Percentiles rank a stretch among this genome's conserved stretches.
phyloP scores from a whole-genome alignment of 1,284 basidiomycete genomes.

The Bjerkandera adusta region DNA sequence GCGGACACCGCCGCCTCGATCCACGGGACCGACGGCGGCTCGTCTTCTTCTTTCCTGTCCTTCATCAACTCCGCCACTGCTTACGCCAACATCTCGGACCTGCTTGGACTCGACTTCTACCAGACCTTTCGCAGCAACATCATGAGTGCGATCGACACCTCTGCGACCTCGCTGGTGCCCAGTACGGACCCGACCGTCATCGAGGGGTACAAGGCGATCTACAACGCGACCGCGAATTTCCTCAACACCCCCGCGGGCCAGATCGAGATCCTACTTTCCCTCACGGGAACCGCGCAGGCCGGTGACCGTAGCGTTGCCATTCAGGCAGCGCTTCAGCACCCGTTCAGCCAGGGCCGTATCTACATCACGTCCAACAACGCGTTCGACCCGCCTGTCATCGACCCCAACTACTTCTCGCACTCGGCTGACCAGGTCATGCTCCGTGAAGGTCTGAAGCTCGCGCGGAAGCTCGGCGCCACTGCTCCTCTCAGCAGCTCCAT shows the following conservation, averaged over 20 bases:
- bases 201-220: slow-evolving; percentile 64
- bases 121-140: slow-evolving; percentile 35
- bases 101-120: slow-evolving; percentile 38
- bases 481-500: slow-evolving; percentile 37
- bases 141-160: slow-evolving; percentile 31
- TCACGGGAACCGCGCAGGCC: slow-evolving; percentile 42
- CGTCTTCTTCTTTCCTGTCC: slow-evolving; percentile 46
- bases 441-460: slow-evolving; percentile 55
- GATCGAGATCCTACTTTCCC: slow-evolving; percentile 61
- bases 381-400: slow-evolving; percentile 56
- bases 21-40: slow-evolving; percentile 28
- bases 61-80: slow-evolving; percentile 68
- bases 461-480: slow-evolving; percentile 40
- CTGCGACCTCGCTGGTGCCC: slow-evolving; percentile 43
- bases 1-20: slow-evolving; percentile 46
- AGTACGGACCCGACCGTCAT: slow-evolving; percentile 47
- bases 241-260: slow-evolving; percentile 45
- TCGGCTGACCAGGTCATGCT: slow-evolving; percentile 53
- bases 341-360: slow-evolving; percentile 44
- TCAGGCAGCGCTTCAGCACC: slow-evolving; percentile 69
- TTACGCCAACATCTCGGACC: slow-evolving; percentile 56
- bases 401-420: slow-evolving; percentile 61
- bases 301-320: slow-evolving; percentile 45
- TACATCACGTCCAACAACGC: slow-evolving; percentile 50
- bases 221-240: slow-evolving; percentile 47